phyloP scores from a whole-genome alignment of 179 eudicot genomes.

The Drosera spatulata region DNA sequence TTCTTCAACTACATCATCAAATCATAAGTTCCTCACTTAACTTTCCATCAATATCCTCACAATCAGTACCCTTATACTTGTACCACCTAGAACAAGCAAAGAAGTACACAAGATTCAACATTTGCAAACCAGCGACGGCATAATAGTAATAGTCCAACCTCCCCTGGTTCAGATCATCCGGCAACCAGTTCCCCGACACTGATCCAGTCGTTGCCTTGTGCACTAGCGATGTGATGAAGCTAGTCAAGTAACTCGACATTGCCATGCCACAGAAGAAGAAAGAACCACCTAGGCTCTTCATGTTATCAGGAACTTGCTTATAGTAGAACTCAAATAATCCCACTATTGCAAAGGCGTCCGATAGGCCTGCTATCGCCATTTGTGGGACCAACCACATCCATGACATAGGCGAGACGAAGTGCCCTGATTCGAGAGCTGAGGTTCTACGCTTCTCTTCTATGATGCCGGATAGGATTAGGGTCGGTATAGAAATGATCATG shows the following conservation, averaged over 20 bases:
- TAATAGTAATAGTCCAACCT: constrained; percentile 24
- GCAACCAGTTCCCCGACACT: constrained; percentile 31
- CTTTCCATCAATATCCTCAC: no score
- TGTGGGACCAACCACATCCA: constrained; percentile 53
- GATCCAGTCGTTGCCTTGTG: constrained; percentile 23
- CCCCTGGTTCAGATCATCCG: constrained; percentile 37
- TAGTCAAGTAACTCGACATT: constrained; percentile 31
- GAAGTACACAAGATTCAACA: constrained; percentile 30
- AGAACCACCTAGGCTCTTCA: constrained; percentile 51
- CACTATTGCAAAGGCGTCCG: constrained; percentile 31
- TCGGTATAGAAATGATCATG: constrained; percentile 19
- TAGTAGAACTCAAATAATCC: constrained; percentile 46
- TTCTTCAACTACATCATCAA: no score
- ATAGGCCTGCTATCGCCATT: constrained; percentile 32
- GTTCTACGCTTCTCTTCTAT: constrained; percentile 30
- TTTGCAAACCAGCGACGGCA: constrained; percentile 30
- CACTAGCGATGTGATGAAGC: constrained; percentile 31
- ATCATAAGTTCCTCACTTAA: no score
- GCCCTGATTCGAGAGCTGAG: constrained; percentile 17
- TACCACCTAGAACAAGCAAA: constrained; percentile 37
- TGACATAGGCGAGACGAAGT: constrained; percentile 36
- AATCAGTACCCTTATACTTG: constrained; percentile 29
- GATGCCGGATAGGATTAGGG: constrained; percentile 25
- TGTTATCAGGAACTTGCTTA: constrained; percentile 64
- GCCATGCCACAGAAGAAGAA: constrained; percentile 43